Conservation (phyloP, 805 yeast genomes). For the Metschnikowia borealis region DNA sequence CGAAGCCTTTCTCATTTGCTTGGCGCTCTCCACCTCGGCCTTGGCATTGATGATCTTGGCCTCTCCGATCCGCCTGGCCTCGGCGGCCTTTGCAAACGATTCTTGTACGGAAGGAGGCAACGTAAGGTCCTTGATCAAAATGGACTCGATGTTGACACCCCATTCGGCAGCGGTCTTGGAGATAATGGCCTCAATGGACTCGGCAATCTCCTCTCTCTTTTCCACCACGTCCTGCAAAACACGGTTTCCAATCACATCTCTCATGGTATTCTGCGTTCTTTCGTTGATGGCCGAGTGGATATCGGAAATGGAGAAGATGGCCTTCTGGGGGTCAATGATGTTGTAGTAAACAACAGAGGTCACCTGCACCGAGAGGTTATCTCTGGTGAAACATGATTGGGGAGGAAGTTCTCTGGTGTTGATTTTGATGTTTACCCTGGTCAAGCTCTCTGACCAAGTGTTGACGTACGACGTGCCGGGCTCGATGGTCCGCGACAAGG, state of each 20-base stretch:
- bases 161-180: constrained; percentile 59
- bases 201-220: constrained; percentile 65
- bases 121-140: constrained; percentile 61
- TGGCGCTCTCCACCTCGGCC: constrained; percentile 74
- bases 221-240: constrained; percentile 68
- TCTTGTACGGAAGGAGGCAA: constrained; percentile 53
- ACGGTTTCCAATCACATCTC: constrained; percentile 68
- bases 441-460: constrained; percentile 57
- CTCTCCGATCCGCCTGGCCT: constrained; percentile 72
- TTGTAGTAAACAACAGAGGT: constrained; percentile 67
- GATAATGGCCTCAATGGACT: constrained; percentile 57
- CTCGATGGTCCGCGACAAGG: constrained; percentile 58
- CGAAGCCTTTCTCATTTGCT: constrained; percentile 74
- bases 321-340: constrained; percentile 63
- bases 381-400: constrained; percentile 68
- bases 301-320: constrained; percentile 53
- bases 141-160: constrained; percentile 69
- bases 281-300: constrained; percentile 56
- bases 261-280: constrained; percentile 67
- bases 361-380: constrained; percentile 58
- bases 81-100: constrained; percentile 69
- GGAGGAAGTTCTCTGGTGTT: constrained; percentile 62
- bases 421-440: constrained; percentile 49
- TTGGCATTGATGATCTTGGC: constrained; percentile 69
- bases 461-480: constrained; percentile 67